Evolutionary conservation across 306 rosid genomes (phyloP).

Genomic region (Prunus salicina): DNA sequence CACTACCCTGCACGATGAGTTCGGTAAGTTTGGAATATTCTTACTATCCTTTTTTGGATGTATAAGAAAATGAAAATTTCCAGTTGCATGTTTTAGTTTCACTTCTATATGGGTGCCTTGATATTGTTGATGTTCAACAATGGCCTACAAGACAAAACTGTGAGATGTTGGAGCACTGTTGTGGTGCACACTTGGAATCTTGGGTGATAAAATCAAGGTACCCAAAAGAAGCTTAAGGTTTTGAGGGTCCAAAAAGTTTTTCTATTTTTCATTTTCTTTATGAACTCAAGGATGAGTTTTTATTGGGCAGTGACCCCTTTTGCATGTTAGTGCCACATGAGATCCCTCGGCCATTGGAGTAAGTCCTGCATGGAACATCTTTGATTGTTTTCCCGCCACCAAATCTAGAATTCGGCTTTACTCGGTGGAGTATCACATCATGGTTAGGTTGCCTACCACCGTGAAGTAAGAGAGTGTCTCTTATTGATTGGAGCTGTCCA

Average conservation of each 20-base stretch:
- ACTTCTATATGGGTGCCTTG: not conserved
- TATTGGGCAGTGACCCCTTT: not conserved
- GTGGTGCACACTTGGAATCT: not conserved
- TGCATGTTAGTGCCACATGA: not conserved
- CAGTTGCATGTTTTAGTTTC: not conserved
- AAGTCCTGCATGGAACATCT: not conserved
- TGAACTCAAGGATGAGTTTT: not conserved
- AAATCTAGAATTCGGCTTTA: not conserved
- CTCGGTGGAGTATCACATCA: not conserved
- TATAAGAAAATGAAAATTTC: not conserved
- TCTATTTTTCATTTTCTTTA: not conserved
- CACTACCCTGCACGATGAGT: constrained; percentile 1
- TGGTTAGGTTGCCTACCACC: not conserved
- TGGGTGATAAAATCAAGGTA: not conserved
- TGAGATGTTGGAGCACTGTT: not conserved
- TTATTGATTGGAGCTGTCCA: not conserved
- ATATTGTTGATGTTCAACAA: not conserved
- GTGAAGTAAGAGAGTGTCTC: not conserved
- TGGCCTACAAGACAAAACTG: not conserved
- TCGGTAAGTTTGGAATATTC: constrained; percentile 14
- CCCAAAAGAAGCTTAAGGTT: not conserved
- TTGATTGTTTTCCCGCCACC: not conserved
- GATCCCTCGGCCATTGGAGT: not conserved
- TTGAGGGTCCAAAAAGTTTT: constrained; percentile 3
- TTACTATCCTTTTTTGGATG: not conserved